These are phyloP conservation scores for Stipa capillata DNA, from an alignment of 176 grass and related monocot species.

Conservation along the genomic window DNA sequence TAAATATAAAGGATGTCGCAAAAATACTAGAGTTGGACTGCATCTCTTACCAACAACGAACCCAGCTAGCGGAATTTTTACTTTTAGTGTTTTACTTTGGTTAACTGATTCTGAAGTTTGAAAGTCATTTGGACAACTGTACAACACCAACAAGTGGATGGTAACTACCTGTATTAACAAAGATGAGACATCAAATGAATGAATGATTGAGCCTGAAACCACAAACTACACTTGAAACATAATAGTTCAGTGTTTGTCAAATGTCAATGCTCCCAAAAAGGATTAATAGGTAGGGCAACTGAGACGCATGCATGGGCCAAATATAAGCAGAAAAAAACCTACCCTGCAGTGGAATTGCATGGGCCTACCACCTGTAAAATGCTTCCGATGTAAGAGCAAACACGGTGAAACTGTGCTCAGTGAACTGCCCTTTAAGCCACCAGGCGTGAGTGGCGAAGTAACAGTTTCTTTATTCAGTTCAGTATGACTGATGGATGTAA, in stretches of 20 bases:
- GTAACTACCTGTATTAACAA: slow-evolving; percentile 52
- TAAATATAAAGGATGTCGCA: background rate
- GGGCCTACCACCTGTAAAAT: slow-evolving; percentile 18
- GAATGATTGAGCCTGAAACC: background rate
- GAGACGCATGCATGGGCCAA: slow-evolving; percentile 8
- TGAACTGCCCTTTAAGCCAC: slow-evolving; percentile 25
- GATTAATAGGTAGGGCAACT: background rate
- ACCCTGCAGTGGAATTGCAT: slow-evolving; percentile 65
- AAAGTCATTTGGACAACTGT: slow-evolving; percentile 28
- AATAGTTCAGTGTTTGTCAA: background rate
- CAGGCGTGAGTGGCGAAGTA: slow-evolving; percentile 12
- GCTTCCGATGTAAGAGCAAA: slow-evolving; percentile 36
- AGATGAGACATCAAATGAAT: background rate
- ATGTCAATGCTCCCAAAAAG: background rate
- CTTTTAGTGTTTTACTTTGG: slow-evolving; percentile 10
- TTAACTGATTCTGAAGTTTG: slow-evolving; percentile 4
- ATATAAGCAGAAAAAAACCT: slow-evolving; percentile 26
- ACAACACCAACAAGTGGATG: slow-evolving; percentile 48
- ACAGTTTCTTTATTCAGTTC: slow-evolving; percentile 21
- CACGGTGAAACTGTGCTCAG: slow-evolving; percentile 3
- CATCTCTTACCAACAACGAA: slow-evolving; percentile 79
- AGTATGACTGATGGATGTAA: slow-evolving; percentile 46
- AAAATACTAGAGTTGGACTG: background rate
- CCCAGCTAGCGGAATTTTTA: slow-evolving; percentile 54
- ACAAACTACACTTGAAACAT: background rate